A percentile compares a stretch with the other conserved stretches of the same genome.
phyloP scores from a whole-genome alignment of 345 rosid genomes.

The Nasturtium officinale region DNA sequence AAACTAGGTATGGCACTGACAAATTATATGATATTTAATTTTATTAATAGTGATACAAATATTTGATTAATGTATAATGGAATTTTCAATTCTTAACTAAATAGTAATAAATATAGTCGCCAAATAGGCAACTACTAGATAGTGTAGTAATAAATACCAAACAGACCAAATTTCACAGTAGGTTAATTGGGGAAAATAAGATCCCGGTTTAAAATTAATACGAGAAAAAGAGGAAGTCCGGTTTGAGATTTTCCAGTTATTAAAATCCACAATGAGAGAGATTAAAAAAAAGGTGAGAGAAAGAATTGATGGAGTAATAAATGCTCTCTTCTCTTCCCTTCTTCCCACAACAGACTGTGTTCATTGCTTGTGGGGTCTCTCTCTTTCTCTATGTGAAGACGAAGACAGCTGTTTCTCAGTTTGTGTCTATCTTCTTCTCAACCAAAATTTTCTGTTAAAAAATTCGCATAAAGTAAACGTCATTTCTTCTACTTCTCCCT shows the following conservation, averaged over 20 bases:
- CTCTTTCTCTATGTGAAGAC: constrained; percentile 27
- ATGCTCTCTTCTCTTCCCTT: constrained; percentile 41
- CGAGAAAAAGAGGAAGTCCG: background rate
- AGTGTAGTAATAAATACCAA: background rate
- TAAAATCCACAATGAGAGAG: background rate
- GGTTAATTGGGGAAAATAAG: background rate
- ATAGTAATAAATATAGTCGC: too few species aligned
- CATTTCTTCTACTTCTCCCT: constrained; percentile 17
- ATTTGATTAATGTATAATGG: too few species aligned
- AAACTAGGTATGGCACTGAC: too few species aligned
- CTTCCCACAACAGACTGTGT: constrained; percentile 42
- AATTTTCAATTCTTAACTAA: too few species aligned
- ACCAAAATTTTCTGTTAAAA: constrained; percentile 7
- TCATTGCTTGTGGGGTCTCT: constrained; percentile 47
- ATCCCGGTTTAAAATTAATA: background rate
- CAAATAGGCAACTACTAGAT: too few species aligned
- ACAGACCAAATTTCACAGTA: background rate
- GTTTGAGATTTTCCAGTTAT: constrained; percentile 15
- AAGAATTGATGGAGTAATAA: constrained; percentile 36
- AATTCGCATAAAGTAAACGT: background rate
- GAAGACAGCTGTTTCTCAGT: constrained; percentile 45
- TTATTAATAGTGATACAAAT: too few species aligned
- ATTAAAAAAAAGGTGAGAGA: constrained; percentile 34
- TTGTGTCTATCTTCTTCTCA: constrained; percentile 35
- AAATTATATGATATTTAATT: too few species aligned